A percentile compares a stretch with the other conserved stretches of the same genome.
These are phyloP conservation scores for Neonectria punicea DNA, from an alignment of 2,329 filamentous ascomycete genomes.

Conservation along the genomic window DNA sequence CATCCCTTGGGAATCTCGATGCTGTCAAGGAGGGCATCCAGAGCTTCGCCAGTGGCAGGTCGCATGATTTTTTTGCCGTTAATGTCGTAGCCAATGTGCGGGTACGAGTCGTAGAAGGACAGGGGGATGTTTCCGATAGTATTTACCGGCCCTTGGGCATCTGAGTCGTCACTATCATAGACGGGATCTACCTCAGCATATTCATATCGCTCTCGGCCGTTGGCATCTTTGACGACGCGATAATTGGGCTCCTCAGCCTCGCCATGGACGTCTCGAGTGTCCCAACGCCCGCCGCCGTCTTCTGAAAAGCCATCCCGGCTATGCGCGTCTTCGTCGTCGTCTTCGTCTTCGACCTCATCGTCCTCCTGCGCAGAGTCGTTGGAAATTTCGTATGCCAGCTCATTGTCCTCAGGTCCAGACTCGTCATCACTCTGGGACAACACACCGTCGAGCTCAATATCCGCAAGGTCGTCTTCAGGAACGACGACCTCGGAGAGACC, in stretches of 20 bases:
- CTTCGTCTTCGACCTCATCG: conserved; percentile 49
- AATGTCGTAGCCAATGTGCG: conserved; percentile 98
- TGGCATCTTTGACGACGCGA: conserved; percentile 79
- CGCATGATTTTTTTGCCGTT: conserved; percentile 98
- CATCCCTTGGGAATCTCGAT: conserved; percentile 97
- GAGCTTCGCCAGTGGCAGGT: conserved; percentile 89
- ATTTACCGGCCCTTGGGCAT: conserved; percentile 81
- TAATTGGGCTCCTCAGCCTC: conserved; percentile 59
- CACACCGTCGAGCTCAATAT: conserved; percentile 65
- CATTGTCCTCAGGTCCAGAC: conserved; percentile 60
- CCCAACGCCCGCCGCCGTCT: conserved; percentile 48
- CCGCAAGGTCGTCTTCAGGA: conserved; percentile 47
- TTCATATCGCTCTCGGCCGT: conserved; percentile 89
- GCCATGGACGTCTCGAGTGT: conserved; percentile 46
- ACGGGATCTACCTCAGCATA: conserved; percentile 94
- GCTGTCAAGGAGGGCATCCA: conserved; percentile 93
- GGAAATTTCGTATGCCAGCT: conserved; percentile 50
- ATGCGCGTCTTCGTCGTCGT: conserved; percentile 48
- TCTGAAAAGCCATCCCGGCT: conserved; percentile 45
- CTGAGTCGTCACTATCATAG: conserved; percentile 96
- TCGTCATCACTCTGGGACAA: conserved; percentile 68
- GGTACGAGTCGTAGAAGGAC: conserved; percentile 96
- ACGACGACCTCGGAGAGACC: conserved; percentile 26
- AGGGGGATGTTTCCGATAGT: conserved; percentile 96
- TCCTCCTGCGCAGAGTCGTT: conserved; percentile 32